Evolutionary conservation across 1,284 basidiomycete genomes (phyloP), one percentile per base, ranked within the genome.

Genomic region (Takashimella tepidaria): DNA sequence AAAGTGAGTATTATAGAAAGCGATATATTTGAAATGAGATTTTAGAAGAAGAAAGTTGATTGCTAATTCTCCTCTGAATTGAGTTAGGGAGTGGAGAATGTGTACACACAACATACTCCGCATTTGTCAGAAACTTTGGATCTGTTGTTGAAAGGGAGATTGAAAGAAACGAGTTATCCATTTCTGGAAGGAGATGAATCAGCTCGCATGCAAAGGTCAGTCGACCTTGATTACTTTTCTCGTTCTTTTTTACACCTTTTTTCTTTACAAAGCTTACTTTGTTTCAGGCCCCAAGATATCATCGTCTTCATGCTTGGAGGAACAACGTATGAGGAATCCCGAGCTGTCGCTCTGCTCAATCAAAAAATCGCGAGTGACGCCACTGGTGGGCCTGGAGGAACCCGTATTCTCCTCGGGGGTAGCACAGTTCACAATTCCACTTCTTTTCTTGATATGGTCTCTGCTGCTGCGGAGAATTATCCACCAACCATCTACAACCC

Each of bases 81-180:
- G n/a, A n/a, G n/a, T n/a, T 53, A 91, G 87, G 96, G 96, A 5
- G 96, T 98, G 5, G 96, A 99, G 74, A 99, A 99, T 67, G 95
- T 98, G 6, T 99, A 98, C 70, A 99, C 93, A 52, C 96, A 98
- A 68, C 96, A 98, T 68, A 87, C 86, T 13, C 96, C 96, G 8
- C 92, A 96, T 73, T 79, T 99, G 3, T 84, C 88, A 0, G 85
- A 97, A 68, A 98, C 95, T 4, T 77, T 98, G 20, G 96, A 99
- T 68, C 82, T 88, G 52, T 77, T 99, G 1, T 82, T 96, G 66
- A 91, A 85, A 65, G 95, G 92, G 12, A 80, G 89, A 46, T 73
- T 98, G 58, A 85, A 83, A 61, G 95, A 98, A 61, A 82, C 84
- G 2, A 90, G 84, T 58, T 93, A 98, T 75, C 93, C 96, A 0